Evolutionary conservation across 1,139 yeast genomes (phyloP), one percentile per base, ranked within the genome.

Genomic region (Starmera stellimalicola): DNA sequence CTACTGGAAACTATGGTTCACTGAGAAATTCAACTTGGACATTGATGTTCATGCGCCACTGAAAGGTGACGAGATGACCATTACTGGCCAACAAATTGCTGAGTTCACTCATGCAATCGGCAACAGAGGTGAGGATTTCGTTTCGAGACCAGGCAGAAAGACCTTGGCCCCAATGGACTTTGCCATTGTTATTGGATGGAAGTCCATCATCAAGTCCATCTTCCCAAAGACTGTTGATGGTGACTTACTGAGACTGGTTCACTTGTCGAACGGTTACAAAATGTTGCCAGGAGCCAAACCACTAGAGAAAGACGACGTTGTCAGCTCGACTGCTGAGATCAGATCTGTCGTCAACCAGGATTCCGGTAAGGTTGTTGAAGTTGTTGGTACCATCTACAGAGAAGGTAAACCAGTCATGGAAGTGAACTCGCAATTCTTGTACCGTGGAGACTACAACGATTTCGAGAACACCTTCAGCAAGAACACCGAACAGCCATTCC

Each of bases 1-100:
- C 68, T 91, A 91, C 77, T 93, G 98, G 98, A 78, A 79, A 57
- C 69, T 87, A 51, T 91, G 99, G 99, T 87, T 85, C 54, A 95
- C 95, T 44, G 65, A 74, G 39, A 74, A 77, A 49, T 70, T 77
- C 51, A 61, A 70, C 55, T 60, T 70, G 43, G 70, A 75, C 42
- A 76, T 79, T 44, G 80, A 79, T 53, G 82, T 81, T 42, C 70
- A 77, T 49, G 68, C 78, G 50, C 69, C 76, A 31, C 77, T 81
- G 44, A 65, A 76, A 54, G 68, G 68, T 39, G 88, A 75, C 26
- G 68, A 74, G 33, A 69, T 78, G 41, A 70, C 70, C 25, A 79
- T 91, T 41, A 75, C 83, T 37, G 78, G 79, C 37, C 71, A 79
- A 60, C 85, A 77, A 43, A 83, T 91, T 56, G 73, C 88, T 44